Conservation (phyloP, 2,329 filamentous ascomycete species). For the Colletotrichum sp. region DNA sequence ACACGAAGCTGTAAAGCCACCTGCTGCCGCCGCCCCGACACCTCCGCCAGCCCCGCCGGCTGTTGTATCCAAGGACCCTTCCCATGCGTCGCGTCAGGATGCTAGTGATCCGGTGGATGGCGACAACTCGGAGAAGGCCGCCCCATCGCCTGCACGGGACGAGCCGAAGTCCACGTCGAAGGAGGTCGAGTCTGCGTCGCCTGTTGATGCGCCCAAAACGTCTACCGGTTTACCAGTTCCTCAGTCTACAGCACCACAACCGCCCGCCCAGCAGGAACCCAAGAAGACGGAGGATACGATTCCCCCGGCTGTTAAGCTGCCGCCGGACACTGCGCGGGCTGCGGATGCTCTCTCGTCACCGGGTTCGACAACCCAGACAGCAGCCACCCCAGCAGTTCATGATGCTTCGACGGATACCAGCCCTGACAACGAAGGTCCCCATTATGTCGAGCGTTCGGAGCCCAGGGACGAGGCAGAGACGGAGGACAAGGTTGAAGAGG, state of each 20-base stretch:
- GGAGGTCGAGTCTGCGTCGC: neutral
- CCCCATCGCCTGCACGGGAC: neutral
- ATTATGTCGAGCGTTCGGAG: constrained; percentile 56
- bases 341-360: constrained; percentile 58
- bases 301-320: constrained; percentile 35
- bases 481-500: constrained; percentile 32
- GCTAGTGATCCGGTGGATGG: neutral
- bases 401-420: constrained; percentile 77
- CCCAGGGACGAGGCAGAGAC: constrained; percentile 36
- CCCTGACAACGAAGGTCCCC: constrained; percentile 70
- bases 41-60: neutral
- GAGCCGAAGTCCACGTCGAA: neutral
- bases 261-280: constrained; percentile 31
- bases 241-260: neutral
- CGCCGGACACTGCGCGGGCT: constrained; percentile 39
- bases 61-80: neutral
- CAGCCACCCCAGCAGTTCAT: constrained; percentile 72
- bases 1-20: neutral
- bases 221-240: neutral
- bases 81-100: constrained; percentile 12
- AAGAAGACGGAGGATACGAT: constrained; percentile 32
- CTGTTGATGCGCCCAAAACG: neutral
- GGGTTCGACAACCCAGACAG: constrained; percentile 74
- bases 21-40: neutral
- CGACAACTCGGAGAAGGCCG: neutral